Evolutionary conservation across 2,329 filamentous ascomycete species (phyloP).

Genomic region (Erysiphe pulchra): DNA sequence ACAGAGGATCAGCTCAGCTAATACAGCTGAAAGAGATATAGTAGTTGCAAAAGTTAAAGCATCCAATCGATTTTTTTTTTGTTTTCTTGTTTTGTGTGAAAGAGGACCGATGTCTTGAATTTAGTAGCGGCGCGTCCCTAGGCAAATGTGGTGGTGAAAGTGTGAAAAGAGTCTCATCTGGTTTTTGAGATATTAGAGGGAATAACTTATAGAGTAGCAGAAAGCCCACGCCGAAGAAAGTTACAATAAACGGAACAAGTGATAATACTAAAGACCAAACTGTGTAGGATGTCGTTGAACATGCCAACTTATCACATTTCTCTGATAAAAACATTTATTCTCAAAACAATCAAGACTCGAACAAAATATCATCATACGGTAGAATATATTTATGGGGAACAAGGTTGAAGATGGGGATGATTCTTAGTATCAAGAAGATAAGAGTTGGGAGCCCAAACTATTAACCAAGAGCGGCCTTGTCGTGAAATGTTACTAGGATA

Average conservation of each 20-base stretch:
- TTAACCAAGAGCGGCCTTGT: no score
- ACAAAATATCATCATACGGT: no score
- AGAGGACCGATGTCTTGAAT: slow-evolving; percentile 30
- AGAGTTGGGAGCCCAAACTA: no score
- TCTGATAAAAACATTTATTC: slow-evolving; percentile 10
- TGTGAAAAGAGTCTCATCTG: slow-evolving; percentile 23
- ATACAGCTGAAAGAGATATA: slow-evolving; percentile 48
- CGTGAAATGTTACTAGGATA: no score
- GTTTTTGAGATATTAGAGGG: slow-evolving; percentile 34
- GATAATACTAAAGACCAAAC: slow-evolving; percentile 29
- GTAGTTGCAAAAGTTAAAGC: slow-evolving; percentile 50
- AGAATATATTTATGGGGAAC: no score
- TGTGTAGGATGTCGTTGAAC: slow-evolving; percentile 3
- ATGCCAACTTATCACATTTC: slow-evolving; percentile 2
- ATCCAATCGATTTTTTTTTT: slow-evolving; percentile 23
- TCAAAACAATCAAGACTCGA: no score
- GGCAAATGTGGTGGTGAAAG: slow-evolving; percentile 21
- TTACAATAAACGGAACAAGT: slow-evolving; percentile 39
- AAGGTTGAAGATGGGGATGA: no score
- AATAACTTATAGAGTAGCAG: slow-evolving; percentile 44
- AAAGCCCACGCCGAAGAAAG: slow-evolving; percentile 36
- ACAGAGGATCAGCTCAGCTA: slow-evolving; percentile 59
- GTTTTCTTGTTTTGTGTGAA: slow-evolving; percentile 26
- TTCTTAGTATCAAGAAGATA: no score
- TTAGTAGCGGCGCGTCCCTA: slow-evolving; percentile 28